A percentile compares a stretch with the other conserved stretches of the same genome.
phyloP scores from a whole-genome alignment of 805 yeast genomes.

The Wickerhamiella alocasiicola region DNA sequence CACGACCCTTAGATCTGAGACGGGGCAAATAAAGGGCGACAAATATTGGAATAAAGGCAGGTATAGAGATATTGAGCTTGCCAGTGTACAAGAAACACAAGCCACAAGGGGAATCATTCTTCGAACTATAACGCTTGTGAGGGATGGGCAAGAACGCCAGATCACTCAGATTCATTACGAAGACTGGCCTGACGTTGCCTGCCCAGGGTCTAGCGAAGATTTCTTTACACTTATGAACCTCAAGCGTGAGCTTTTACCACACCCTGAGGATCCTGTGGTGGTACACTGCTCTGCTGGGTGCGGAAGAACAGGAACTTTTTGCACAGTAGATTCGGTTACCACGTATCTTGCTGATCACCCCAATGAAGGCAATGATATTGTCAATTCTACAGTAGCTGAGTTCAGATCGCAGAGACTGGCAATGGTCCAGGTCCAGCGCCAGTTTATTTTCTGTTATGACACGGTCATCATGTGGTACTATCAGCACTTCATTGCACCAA shows the following conservation, averaged over 20 bases:
- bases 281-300: constrained; percentile 97
- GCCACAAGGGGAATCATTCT: constrained; percentile 30
- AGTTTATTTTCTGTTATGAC: constrained; percentile 64
- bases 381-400: constrained; percentile 49
- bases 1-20: constrained; percentile 59
- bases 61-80: constrained; percentile 28
- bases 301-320: constrained; percentile 90
- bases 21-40: constrained; percentile 72
- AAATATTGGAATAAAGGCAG: constrained; percentile 68
- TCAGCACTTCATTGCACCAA: constrained; percentile 1
- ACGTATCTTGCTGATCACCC: constrained; percentile 30
- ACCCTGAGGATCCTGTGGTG: constrained; percentile 28
- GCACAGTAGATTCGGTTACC: constrained; percentile 30
- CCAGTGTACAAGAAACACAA: constrained; percentile 21
- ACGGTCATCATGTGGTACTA: constrained; percentile 28
- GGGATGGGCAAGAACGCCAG: constrained; percentile 28
- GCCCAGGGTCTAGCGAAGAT: constrained; percentile 47
- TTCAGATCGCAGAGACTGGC: constrained; percentile 65
- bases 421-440: constrained; percentile 75
- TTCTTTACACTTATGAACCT: constrained; percentile 43
- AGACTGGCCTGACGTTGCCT: constrained; percentile 81
- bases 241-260: constrained; percentile 31
- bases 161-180: constrained; percentile 64
- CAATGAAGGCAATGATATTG: constrained; percentile 34
- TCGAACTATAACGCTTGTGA: constrained; percentile 23